Evolutionary conservation across 371 early-diverging fungal genomes (phyloP), one percentile per base, ranked within the genome.

Genomic region (Syncephalastrum monosporum): DNA sequence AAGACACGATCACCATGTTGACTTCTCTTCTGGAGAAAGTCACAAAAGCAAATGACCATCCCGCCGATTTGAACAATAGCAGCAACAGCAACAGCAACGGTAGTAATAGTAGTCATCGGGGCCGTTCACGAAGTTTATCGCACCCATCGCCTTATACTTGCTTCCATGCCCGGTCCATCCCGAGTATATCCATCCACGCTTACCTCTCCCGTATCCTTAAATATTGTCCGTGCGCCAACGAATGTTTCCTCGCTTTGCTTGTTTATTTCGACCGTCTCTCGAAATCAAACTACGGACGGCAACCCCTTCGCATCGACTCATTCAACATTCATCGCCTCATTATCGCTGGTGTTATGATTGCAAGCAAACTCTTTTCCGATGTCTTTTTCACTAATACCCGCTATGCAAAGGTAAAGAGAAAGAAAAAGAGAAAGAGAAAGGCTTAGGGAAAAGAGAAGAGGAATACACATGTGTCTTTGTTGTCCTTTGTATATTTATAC

Each of bases 381-480:
- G 85, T 94, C 44, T 96, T 96, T 57, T 96, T 86, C 67, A 93
- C 95, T 27, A 96, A 95, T 60, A 86, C 92, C 25, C 81, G 94
- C 27, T 92, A 92, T 64, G 91, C 93, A 50, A 92, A 89, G 82
- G 86, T 85, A 79, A 57, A 16, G 42, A 33, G 33, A 56, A 27
- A 47, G 21, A 14, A 41, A 53, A 61, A 50, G 27, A 44, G n/a
- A 54, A 53, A n/a, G 27, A 44, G n/a, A 54, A 53, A n/a, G n/a
- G n/a, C n/a, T n/a, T n/a, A n/a, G 27, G 44, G n/a, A 54, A 53
- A n/a, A 47, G 44, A 62, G 14, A 17, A 21, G 0, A 21, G 21
- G 21, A 21, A 21, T 21, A 21, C 21, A 41, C 38, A 8, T 10
- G 38, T 33, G 38, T 33, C 38, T 33, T 5, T 33, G 6, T 33